phyloP scores from a whole-genome alignment of 2,329 filamentous ascomycete species.

The Aspergillus neoniger region DNA sequence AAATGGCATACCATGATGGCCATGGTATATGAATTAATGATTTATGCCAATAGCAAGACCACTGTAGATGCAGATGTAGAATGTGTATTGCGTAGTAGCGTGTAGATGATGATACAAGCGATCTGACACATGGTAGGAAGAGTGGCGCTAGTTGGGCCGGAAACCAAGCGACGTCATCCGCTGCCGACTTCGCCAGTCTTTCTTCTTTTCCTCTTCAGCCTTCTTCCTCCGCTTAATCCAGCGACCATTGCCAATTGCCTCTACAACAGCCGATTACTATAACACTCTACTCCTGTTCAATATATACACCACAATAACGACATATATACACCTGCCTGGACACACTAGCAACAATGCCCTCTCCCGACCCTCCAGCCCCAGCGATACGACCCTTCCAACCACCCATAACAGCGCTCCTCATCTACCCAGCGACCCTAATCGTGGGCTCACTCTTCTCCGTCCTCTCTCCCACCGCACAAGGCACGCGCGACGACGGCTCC shows the following conservation, averaged over 20 bases:
- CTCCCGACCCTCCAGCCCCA: constrained; percentile 8
- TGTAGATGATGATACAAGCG: background rate
- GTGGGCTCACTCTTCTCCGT: constrained; percentile 80
- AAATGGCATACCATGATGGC: no score
- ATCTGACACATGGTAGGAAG: background rate
- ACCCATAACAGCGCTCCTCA: constrained; percentile 54
- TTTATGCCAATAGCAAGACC: background rate
- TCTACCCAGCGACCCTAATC: constrained; percentile 77
- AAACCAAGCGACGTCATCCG: constrained; percentile 13
- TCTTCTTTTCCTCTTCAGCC: constrained; percentile 11
- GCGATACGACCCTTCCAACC: constrained; percentile 10
- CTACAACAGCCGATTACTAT: background rate
- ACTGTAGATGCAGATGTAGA: no score
- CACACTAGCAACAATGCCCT: constrained; percentile 8
- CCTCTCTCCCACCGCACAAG: constrained; percentile 70
- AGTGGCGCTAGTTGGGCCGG: constrained; percentile 1
- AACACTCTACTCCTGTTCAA: background rate
- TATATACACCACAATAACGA: no score
- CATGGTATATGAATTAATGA: background rate
- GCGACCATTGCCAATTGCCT: background rate
- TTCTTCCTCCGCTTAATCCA: background rate
- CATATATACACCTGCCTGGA: background rate
- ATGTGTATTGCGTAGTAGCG: background rate
- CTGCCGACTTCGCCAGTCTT: background rate
- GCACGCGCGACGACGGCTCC: constrained; percentile 19